A percentile compares a stretch with the other conserved stretches of the same genome.
Evolutionary conservation across 169 alveolate species (phyloP).

Genomic region (Plasmodium yoelii): DNA sequence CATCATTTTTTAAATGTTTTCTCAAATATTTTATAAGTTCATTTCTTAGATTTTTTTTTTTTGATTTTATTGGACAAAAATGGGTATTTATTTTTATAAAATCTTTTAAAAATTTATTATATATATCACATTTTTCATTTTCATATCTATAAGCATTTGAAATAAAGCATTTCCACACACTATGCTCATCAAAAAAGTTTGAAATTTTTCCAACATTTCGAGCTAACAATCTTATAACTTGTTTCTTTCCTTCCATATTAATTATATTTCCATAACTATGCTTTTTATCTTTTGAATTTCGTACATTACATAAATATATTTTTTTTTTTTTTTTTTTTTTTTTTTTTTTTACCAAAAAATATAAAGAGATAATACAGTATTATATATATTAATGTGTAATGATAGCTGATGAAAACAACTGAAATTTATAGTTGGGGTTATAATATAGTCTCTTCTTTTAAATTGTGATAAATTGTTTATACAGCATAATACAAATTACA

Average conservation of each 20-base stretch:
- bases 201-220: conserved; percentile 32
- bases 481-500: too few relatives aligned
- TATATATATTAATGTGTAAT: too few relatives aligned
- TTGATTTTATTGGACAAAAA: conserved; percentile 61
- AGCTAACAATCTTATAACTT: conserved; percentile 30
- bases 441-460: too few relatives aligned
- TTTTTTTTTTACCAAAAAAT: too few relatives aligned
- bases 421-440: too few relatives aligned
- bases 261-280: neutral
- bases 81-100: conserved; percentile 25
- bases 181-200: conserved; percentile 37
- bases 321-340: too few relatives aligned
- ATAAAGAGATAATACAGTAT: too few relatives aligned
- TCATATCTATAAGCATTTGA: conserved; percentile 57
- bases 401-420: too few relatives aligned
- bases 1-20: conserved; percentile 11
- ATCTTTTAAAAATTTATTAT: conserved; percentile 33
- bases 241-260: conserved; percentile 11
- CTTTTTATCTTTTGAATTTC: too few relatives aligned
- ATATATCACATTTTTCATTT: conserved; percentile 48
- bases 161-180: conserved; percentile 51
- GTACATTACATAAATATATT: too few relatives aligned
- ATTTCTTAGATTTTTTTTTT: conserved; percentile 35
- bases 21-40: conserved; percentile 55
- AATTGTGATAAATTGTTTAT: too few relatives aligned